phyloP scores from a whole-genome alignment of 768 basidiomycete species.

The Dentipellis fragilis region DNA sequence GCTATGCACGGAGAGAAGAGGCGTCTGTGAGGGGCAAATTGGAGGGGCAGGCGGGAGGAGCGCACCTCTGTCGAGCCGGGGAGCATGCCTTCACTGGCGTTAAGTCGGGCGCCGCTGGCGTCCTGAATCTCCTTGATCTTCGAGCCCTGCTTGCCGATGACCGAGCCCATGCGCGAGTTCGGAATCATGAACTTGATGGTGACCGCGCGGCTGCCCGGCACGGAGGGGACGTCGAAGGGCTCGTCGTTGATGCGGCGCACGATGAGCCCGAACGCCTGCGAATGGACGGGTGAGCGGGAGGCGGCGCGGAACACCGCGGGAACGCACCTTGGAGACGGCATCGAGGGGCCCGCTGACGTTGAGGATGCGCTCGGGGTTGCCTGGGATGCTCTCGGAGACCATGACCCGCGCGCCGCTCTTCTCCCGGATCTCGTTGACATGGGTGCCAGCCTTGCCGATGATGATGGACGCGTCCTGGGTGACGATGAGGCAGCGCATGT shows the following conservation, averaged over 20 bases:
- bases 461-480: slow-evolving; percentile 99
- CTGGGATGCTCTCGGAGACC: slow-evolving; percentile 97
- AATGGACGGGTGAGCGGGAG: not conserved
- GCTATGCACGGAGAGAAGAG: slow-evolving; percentile 35
- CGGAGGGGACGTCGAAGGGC: slow-evolving; percentile 94
- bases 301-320: slow-evolving; percentile 3
- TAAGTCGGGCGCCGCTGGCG: slow-evolving; percentile 90
- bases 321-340: slow-evolving; percentile 90
- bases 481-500: slow-evolving; percentile 97
- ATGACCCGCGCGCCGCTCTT: slow-evolving; percentile 94
- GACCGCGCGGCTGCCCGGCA: slow-evolving; percentile 95
- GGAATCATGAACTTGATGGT: slow-evolving; percentile 99
- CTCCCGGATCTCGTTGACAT: slow-evolving; percentile 97
- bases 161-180: slow-evolving; percentile 97
- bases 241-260: slow-evolving; percentile 99
- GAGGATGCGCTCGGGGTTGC: slow-evolving; percentile 97
- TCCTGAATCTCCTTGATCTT: slow-evolving; percentile 99
- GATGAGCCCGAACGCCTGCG: slow-evolving; percentile 94
- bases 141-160: slow-evolving; percentile 94
- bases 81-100: slow-evolving; percentile 96
- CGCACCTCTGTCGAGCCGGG: slow-evolving; percentile 97
- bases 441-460: slow-evolving; percentile 90
- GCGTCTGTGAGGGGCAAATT: slow-evolving; percentile 5
- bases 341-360: slow-evolving; percentile 95
- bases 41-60: slow-evolving; percentile 4